These are phyloP conservation scores for Trametes cingulata DNA, from an alignment of 768 basidiomycete species.

Conservation along the genomic window DNA sequence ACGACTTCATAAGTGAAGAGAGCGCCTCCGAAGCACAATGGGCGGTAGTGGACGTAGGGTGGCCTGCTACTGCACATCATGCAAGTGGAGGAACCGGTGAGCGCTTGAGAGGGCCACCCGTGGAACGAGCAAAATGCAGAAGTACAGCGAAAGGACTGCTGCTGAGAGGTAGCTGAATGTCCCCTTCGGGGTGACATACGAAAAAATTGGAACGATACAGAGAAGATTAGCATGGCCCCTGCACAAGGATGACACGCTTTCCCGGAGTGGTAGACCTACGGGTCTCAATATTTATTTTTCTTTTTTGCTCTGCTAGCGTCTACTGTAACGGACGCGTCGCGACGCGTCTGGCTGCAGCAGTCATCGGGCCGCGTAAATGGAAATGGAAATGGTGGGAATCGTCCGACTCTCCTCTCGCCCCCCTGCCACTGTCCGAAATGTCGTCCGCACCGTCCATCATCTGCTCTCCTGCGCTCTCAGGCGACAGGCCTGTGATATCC, in stretches of 20 bases:
- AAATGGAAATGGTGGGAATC: background rate
- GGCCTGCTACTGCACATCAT: too few species aligned
- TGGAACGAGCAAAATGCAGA: background rate
- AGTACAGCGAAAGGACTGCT: background rate
- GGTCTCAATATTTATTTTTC: conserved; percentile 42
- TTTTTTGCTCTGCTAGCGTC: background rate
- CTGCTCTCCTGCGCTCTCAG: background rate
- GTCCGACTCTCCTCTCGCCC: background rate
- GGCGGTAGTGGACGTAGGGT: too few species aligned
- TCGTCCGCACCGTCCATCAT: background rate
- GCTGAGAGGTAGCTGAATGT: conserved; percentile 34
- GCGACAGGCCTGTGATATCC: background rate
- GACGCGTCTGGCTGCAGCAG: background rate
- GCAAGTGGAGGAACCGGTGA: too few species aligned
- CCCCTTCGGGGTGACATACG: conserved; percentile 93
- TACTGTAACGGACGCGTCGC: background rate
- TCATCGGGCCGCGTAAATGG: background rate
- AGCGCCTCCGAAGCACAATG: too few species aligned
- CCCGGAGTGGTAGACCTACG: conserved; percentile 78
- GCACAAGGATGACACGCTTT: conserved; percentile 99
- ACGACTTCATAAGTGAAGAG: too few species aligned
- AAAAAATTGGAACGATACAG: conserved; percentile 99
- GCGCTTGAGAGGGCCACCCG: background rate
- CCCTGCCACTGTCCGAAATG: background rate
- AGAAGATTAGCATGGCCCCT: conserved; percentile 99